Evolutionary conservation across 768 basidiomycete genomes (phyloP), one percentile per base, ranked within the genome.

Genomic region (Russula lepida): DNA sequence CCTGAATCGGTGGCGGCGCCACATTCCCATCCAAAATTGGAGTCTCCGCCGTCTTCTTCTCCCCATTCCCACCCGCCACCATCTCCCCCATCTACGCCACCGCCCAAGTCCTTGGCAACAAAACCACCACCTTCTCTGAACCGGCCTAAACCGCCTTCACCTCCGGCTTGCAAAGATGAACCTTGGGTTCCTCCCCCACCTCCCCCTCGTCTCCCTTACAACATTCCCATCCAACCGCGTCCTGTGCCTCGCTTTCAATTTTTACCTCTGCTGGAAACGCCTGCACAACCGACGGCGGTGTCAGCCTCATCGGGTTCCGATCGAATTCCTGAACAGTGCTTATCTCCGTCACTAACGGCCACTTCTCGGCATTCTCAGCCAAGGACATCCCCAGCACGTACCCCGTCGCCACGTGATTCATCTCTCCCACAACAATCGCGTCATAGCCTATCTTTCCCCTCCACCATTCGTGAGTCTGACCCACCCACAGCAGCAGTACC

Each of bases 231-330:
- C 7, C 47, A 53, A 27, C 57, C 59, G 8, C 65, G 63, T 33
- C 54, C 59, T 21, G 21, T 46, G 25, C 56, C 65, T 7, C 64
- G 64, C 41, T 66, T 66, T 44, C 43, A 60, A 12, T 66, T 66
- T 44, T 39, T 66, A 17, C 65, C 65, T 39, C 43, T 66, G 7
- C 59, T 66, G 15, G 65, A 66, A 6, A 50, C 57, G 13, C 37
- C 57, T 7, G 23, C 54, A 8, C 21, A 47, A 13, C 15, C 62
- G 12, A 32, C 28, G 5, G 19, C 28, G 2, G 23, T 28, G 19
- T 39, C 51, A 5, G 32, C 46, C 19, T 39, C 19, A 6, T 46
- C 39, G 27, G 6, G 32, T 15, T n/a, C 47, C 27, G 25, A 51
- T 6, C n/a, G 12, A 28, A 11, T 12, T 2, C 13, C n/a, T 27